Conservation (phyloP, 345 rosid genomes). For the Salix brachista region DNA sequence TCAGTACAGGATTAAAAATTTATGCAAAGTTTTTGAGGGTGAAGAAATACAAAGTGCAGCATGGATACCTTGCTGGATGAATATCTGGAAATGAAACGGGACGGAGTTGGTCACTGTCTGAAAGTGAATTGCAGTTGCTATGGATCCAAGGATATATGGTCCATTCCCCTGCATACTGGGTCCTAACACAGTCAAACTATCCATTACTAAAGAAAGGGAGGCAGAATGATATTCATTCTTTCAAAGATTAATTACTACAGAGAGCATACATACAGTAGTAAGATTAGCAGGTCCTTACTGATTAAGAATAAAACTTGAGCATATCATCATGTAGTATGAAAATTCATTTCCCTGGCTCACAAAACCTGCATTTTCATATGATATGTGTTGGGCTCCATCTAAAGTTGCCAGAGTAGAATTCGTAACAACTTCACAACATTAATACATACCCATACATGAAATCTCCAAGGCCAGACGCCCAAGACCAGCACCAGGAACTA, state of each 20-base stretch:
- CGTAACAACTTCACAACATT: conserved; percentile 1
- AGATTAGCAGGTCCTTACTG: conserved; percentile 46
- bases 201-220: background rate
- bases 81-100: conserved; percentile 79
- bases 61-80: conserved; percentile 83
- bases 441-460: conserved; percentile 71
- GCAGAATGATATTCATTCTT: background rate
- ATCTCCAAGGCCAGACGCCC: conserved; percentile 96
- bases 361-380: conserved; percentile 61
- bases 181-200: conserved; percentile 30
- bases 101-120: conserved; percentile 85
- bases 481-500: conserved; percentile 99
- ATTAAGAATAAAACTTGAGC: conserved; percentile 95
- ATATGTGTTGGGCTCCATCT: conserved; percentile 5
- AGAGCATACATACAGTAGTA: background rate
- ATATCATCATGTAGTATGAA: conserved; percentile 99
- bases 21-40: background rate
- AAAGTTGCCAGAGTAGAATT: background rate
- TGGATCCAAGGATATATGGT: conserved; percentile 94
- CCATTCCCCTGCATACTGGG: conserved; percentile 70
- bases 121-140: conserved; percentile 91
- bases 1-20: background rate
- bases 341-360: conserved; percentile 97
- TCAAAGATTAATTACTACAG: background rate
- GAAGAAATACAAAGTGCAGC: background rate